Evolutionary conservation across 108 stramenopile genomes (phyloP), one percentile per base, ranked within the genome.

Genomic region (Bacterosira constricta): DNA sequence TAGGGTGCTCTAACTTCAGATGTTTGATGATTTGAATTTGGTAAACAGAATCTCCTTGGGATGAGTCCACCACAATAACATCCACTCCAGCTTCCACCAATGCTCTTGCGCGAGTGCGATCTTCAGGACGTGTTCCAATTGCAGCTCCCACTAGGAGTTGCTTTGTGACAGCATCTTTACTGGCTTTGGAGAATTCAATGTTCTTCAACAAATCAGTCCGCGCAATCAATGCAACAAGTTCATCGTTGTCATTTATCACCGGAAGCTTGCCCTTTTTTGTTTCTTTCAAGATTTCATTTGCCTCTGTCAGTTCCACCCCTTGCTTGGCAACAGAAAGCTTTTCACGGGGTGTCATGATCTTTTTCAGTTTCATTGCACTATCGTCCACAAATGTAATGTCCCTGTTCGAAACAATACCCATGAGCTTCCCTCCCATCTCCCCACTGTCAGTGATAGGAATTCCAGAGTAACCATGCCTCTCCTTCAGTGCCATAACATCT

Each of bases 231-330:
- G 97, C 96, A 21, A 99, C 96, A 54, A 99, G 88, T 70, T 98
- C 96, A 46, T 96, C 96, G 25, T 96, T 71, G 20, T 87, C 90
- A 78, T 99, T 96, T 10, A 99, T 96, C 6, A 99, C 97, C 52
- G 99, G 99, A 11, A 99, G 90, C 82, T 94, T 98, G 45, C 99
- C 98, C 87, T 99, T 99, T 82, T 99, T 99, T 62, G 91, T 93
- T 23, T 86, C 80, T 65, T 95, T 94, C 35, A 99, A 79, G 34
- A 99, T 94, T 41, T 92, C 87, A 85, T 99, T 99, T 7, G 99
- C 99, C 77, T 99, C 97, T 20, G 57, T 57, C 4, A 99, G 81
- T 17, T 87, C 83, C 17, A 97, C 88, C 18, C 97, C 96, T 54
- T 99, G 97, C 66, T 89, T 81, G 6, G 96, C 98, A 0, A 95